Evolutionary conservation across 176 grass and related monocot species (phyloP), one percentile per base, ranked within the genome.

Genomic region (Juncus effusus): DNA sequence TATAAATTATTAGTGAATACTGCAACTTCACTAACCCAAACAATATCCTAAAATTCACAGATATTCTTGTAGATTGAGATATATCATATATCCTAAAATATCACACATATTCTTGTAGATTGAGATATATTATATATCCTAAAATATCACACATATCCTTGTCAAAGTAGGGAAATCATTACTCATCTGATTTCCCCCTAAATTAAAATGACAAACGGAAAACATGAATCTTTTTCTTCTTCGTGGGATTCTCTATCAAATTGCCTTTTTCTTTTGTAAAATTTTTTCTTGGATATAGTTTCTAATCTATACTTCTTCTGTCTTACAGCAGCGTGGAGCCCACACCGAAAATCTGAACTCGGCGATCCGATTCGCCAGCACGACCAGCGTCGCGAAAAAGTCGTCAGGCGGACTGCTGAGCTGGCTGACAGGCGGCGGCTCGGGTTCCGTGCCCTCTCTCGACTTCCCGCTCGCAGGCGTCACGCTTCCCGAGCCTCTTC

Each of bases 341-440:
- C 76, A 82, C 78, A 72, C 67, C 51, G 74, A 77, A 38, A 70
- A 80, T 47, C 61, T 90, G 77, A 80, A 75, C 72, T 38, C 58
- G 3, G 74, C 65, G 0, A 56, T 80, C 59, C 87, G 87, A 76
- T 80, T 53, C 78, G 81, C 76, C 35, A 96, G 84, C 73, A 96
- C 83, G 58, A 28, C 19, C 19, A 78, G 69, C 83, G 69, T 88
- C 66, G 76, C 74, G 2, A 79, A 79, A 40, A 72, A 77, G 16
- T 81, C 84, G 5, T 96, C 87, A n/a, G 79, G 88, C 79, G 85
- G 85, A 49, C 74, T 97, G 50, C 79, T 84, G 60, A 86, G 75
- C 50, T 86, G 84, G 85, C 62, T 97, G 11, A 83, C 82, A 11
- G 87, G 93, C 28, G 85, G 79, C 64, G 67, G 10, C 15, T 97